phyloP scores from a whole-genome alignment of 257 asterid genomes.

The Nicotiana sylvestris region DNA sequence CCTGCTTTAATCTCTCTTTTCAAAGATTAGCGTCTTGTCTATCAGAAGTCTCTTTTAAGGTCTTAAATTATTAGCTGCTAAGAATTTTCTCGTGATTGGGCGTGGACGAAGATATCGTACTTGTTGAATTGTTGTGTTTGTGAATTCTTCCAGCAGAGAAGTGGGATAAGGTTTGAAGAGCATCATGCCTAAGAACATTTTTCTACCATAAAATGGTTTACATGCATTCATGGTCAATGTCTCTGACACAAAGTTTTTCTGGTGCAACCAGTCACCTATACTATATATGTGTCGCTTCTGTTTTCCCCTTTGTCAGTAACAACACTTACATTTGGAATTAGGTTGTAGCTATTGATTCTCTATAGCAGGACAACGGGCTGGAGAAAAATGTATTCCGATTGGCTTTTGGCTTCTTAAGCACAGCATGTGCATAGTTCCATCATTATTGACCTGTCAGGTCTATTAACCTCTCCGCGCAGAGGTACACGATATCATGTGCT shows the following conservation, averaged over 20 bases:
- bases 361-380: background rate
- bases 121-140: too few species aligned
- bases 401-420: background rate
- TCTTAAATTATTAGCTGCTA: background rate
- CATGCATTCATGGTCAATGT: background rate
- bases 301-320: background rate
- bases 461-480: background rate
- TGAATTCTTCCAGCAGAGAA: too few species aligned
- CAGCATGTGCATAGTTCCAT: background rate
- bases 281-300: background rate
- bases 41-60: background rate
- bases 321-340: background rate
- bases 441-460: background rate
- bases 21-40: background rate
- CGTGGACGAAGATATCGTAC: too few species aligned
- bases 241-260: background rate
- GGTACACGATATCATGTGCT: background rate
- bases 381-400: background rate
- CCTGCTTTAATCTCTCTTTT: background rate
- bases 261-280: background rate
- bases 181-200: background rate
- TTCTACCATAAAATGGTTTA: background rate
- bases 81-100: too few species aligned
- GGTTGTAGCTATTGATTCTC: background rate
- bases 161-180: background rate